These are phyloP conservation scores for Leucocoprinus leucothites DNA, from an alignment of 768 basidiomycete genomes.

Conservation along the genomic window DNA sequence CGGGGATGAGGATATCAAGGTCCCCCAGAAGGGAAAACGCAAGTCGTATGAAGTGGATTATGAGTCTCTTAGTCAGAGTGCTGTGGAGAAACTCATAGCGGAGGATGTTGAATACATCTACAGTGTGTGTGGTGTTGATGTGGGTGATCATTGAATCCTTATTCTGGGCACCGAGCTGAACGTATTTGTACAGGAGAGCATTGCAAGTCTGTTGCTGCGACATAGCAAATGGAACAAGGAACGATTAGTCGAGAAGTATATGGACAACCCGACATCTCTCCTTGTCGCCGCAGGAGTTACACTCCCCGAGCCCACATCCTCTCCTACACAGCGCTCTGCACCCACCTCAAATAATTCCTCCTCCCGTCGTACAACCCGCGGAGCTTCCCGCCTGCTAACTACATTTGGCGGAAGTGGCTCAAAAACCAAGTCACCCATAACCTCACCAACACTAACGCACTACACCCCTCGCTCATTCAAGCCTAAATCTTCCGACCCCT, in stretches of 20 bases:
- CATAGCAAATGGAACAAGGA: slow-evolving; percentile 95
- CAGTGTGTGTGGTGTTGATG: slow-evolving; percentile 86
- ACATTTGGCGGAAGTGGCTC: slow-evolving; percentile 22
- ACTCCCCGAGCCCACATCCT: slow-evolving; percentile 35
- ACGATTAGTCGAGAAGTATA: slow-evolving; percentile 92
- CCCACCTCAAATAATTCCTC: slow-evolving; percentile 17
- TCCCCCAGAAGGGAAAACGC: slow-evolving; percentile 48
- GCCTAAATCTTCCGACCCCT: slow-evolving; percentile 35
- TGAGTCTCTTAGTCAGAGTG: slow-evolving; percentile 65
- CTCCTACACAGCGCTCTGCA: slow-evolving; percentile 27
- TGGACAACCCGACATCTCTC: slow-evolving; percentile 81
- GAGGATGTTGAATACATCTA: slow-evolving; percentile 83
- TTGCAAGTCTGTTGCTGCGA: slow-evolving; percentile 77
- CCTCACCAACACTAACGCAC: slow-evolving; percentile 15
- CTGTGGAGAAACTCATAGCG: slow-evolving; percentile 77
- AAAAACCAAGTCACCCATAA: slow-evolving; percentile 26
- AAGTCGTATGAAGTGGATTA: slow-evolving; percentile 88
- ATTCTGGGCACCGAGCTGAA: slow-evolving; percentile 5
- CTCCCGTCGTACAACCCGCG: slow-evolving; percentile 31
- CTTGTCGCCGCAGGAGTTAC: slow-evolving; percentile 71
- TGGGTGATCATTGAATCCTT: slow-evolving; percentile 38
- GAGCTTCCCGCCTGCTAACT: slow-evolving; percentile 34
- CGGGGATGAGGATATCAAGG: slow-evolving; percentile 53
- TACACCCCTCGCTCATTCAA: slow-evolving; percentile 26
- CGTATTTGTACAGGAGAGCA: slow-evolving; percentile 43